Evolutionary conservation across 192 early-diverging fungal species (phyloP).

Genomic region (Haplosporangium gracile): DNA sequence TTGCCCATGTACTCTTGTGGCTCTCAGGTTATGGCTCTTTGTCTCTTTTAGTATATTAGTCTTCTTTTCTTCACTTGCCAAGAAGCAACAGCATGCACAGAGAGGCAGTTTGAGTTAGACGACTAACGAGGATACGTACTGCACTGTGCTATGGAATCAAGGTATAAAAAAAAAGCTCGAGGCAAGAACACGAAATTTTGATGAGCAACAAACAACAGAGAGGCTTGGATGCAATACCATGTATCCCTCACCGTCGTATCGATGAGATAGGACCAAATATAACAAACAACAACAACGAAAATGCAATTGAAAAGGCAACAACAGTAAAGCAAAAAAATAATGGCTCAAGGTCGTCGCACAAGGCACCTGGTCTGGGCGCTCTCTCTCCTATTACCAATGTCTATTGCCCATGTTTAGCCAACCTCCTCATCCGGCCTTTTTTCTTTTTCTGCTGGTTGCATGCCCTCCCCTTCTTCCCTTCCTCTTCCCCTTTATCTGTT

Average conservation of each 20-base stretch:
- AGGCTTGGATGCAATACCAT: neutral
- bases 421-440: neutral
- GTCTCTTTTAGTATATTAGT: neutral
- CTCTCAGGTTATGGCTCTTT: no score
- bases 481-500: neutral
- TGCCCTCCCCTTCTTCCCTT: neutral
- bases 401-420: neutral
- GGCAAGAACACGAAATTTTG: neutral
- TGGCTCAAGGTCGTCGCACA: conserved; percentile 6
- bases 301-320: neutral
- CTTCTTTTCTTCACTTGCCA: neutral
- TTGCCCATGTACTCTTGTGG: neutral
- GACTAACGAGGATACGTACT: neutral
- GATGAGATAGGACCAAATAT: neutral
- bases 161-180: neutral
- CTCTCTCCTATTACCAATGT: neutral
- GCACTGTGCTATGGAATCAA: neutral
- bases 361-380: conserved; percentile 17
- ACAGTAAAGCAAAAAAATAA: neutral
- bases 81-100: neutral
- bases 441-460: neutral
- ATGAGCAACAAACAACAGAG: neutral
- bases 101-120: no score
- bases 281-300: neutral
- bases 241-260: neutral